Percentiles rank a stretch among this genome's conserved stretches.
Evolutionary conservation across 2,329 filamentous ascomycete genomes (phyloP).

Genomic region (Botrytis elliptica): DNA sequence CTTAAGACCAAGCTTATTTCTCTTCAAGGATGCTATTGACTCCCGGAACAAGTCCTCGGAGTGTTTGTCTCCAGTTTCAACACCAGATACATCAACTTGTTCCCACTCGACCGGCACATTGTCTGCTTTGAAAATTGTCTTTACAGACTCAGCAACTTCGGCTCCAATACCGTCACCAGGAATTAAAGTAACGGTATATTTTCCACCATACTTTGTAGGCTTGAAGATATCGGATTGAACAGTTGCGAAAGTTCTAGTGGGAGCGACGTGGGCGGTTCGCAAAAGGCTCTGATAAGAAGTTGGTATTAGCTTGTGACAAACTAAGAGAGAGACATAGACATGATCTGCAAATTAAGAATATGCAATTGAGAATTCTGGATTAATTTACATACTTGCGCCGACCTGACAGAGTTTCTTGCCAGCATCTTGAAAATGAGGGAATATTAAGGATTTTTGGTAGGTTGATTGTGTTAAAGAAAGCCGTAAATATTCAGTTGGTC

Average conservation of each 20-base stretch:
- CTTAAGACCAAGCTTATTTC: conserved; percentile 99
- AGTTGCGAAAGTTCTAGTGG: conserved; percentile 61
- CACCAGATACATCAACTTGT: conserved; percentile 91
- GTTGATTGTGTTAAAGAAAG: conserved; percentile 8
- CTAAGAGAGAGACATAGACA: not conserved
- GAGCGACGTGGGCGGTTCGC: conserved; percentile 34
- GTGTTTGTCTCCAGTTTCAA: conserved; percentile 78
- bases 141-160: conserved; percentile 96
- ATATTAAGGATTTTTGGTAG: conserved; percentile 16
- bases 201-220: conserved; percentile 93
- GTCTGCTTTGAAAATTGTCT: conserved; percentile 99
- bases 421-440: conserved; percentile 33
- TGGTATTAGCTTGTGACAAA: conserved; percentile 21
- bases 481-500: conserved; percentile 15
- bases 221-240: conserved; percentile 96
- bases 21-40: conserved; percentile 89
- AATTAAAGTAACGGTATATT: conserved; percentile 98
- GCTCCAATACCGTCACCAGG: conserved; percentile 98
- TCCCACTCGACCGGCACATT: conserved; percentile 99
- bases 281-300: conserved; percentile 40
- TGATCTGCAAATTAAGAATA: conserved; percentile 19
- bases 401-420: conserved; percentile 39
- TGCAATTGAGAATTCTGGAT: conserved; percentile 31
- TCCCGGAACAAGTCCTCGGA: conserved; percentile 95
- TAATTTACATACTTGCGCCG: conserved; percentile 47